Conservation (phyloP, 305 asterid species). For the Ajuga reptans region DNA sequence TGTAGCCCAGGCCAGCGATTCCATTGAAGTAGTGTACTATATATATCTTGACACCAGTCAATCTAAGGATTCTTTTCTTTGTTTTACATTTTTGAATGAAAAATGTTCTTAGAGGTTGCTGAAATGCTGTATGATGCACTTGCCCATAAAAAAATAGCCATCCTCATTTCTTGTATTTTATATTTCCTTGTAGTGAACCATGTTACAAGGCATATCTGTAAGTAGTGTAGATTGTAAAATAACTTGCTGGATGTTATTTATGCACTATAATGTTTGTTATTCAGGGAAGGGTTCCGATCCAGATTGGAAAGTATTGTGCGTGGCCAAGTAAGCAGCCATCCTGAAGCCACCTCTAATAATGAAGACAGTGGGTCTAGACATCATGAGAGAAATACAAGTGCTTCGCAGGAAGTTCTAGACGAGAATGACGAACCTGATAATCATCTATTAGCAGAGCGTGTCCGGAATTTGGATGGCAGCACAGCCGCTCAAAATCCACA, state of each 20-base stretch:
- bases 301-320: conserved; percentile 60
- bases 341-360: conserved; percentile 36
- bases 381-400: conserved; percentile 35
- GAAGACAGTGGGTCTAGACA: conserved; percentile 34
- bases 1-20: neutral
- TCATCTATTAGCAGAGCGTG: conserved; percentile 35
- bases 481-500: conserved; percentile 36
- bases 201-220: conserved; percentile 3
- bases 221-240: neutral
- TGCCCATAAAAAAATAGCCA: neutral
- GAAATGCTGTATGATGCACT: neutral
- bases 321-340: conserved; percentile 56
- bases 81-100: neutral
- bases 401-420: conserved; percentile 43
- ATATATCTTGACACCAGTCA: neutral
- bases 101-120: neutral
- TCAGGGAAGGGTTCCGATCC: conserved; percentile 80
- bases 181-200: neutral
- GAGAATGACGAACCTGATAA: conserved; percentile 38
- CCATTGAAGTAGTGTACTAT: neutral
- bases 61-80: neutral
- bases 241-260: conserved; percentile 3
- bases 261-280: conserved; percentile 18
- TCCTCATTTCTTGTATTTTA: neutral
- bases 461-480: conserved; percentile 33